Percentiles rank a stretch among this genome's conserved stretches.
Conservation (phyloP, 2,329 filamentous ascomycete genomes). For the Ascosphaera acerosa region DNA sequence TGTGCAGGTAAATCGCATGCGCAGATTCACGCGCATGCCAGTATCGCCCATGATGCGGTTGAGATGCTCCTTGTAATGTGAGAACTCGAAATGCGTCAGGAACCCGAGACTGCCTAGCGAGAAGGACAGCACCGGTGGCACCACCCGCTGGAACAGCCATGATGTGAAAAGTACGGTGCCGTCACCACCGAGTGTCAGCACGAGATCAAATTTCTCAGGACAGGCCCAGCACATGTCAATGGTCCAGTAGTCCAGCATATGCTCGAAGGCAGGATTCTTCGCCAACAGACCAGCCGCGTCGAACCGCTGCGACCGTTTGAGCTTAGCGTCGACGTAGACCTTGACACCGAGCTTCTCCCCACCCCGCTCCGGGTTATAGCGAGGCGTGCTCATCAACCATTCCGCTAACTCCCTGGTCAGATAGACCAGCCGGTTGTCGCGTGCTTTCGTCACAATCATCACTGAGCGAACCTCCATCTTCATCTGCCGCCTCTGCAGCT, state of each 20-base stretch:
- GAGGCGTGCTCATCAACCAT: slow-evolving; percentile 71
- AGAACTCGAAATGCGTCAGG: slow-evolving; percentile 88
- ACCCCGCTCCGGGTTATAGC: no score
- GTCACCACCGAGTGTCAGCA: slow-evolving; percentile 78
- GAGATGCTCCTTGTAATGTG: slow-evolving; percentile 65
- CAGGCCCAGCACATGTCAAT: slow-evolving; percentile 84
- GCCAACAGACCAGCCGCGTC: slow-evolving; percentile 45
- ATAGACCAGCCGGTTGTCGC: slow-evolving; percentile 78
- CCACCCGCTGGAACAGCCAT: slow-evolving; percentile 89
- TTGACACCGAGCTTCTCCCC: slow-evolving; percentile 76
- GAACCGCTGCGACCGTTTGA: slow-evolving; percentile 71
- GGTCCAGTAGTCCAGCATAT: slow-evolving; percentile 88
- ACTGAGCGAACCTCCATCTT: slow-evolving; percentile 77
- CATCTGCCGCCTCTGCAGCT: slow-evolving; percentile 75
- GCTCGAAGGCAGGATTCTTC: slow-evolving; percentile 47
- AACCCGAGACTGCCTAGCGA: slow-evolving; percentile 82
- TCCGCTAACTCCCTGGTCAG: slow-evolving; percentile 66
- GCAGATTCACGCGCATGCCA: slow-evolving; percentile 90
- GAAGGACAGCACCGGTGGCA: slow-evolving; percentile 82
- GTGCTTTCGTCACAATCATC: slow-evolving; percentile 96
- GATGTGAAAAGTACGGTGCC: slow-evolving; percentile 93
- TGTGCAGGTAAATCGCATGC: slow-evolving; percentile 97
- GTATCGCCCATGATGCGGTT: slow-evolving; percentile 77
- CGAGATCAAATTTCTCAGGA: slow-evolving; percentile 87
- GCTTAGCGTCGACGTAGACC: slow-evolving; percentile 93